Evolutionary conservation across 2,329 filamentous ascomycete species (phyloP).

Genomic region (Epichloe typhina): DNA sequence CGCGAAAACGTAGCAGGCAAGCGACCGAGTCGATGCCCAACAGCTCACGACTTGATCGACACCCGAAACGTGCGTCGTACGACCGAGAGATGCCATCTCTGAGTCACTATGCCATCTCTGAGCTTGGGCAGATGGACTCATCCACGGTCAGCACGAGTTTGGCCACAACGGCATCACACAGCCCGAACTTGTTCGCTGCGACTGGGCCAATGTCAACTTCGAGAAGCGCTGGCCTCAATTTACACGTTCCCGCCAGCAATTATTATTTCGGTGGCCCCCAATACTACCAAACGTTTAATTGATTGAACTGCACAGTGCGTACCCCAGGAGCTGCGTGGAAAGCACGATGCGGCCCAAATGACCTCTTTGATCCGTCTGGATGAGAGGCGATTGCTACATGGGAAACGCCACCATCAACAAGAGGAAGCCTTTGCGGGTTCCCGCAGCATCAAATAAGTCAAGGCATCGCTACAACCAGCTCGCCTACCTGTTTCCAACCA

Average conservation of each 20-base stretch:
- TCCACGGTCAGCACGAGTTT: conserved; percentile 3
- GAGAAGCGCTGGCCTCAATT: conserved; percentile 6
- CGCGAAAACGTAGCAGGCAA: conserved; percentile 29
- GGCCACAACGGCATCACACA: conserved; percentile 5
- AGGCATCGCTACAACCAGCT: conserved; percentile 7
- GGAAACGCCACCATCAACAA: background rate
- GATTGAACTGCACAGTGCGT: no score
- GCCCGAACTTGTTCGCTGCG: conserved; percentile 3
- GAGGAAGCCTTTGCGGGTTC: background rate
- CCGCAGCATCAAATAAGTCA: conserved; percentile 15
- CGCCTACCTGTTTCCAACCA: conserved; percentile 21
- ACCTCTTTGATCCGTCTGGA: background rate
- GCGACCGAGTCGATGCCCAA: conserved; percentile 8
- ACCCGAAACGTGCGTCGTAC: conserved; percentile 11
- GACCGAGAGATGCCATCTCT: conserved; percentile 9
- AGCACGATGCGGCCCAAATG: background rate
- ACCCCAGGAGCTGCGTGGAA: no score
- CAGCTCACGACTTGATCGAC: conserved; percentile 7
- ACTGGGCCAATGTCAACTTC: conserved; percentile 8
- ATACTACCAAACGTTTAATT: conserved; percentile 5
- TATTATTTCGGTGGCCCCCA: conserved; percentile 10
- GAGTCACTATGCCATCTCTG: conserved; percentile 8
- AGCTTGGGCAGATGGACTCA: conserved; percentile 8
- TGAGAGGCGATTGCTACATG: background rate
- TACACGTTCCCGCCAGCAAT: conserved; percentile 8